These are phyloP conservation scores for Dactylellina drechsleri DNA, from an alignment of 2,329 filamentous ascomycete species.

Conservation along the genomic window DNA sequence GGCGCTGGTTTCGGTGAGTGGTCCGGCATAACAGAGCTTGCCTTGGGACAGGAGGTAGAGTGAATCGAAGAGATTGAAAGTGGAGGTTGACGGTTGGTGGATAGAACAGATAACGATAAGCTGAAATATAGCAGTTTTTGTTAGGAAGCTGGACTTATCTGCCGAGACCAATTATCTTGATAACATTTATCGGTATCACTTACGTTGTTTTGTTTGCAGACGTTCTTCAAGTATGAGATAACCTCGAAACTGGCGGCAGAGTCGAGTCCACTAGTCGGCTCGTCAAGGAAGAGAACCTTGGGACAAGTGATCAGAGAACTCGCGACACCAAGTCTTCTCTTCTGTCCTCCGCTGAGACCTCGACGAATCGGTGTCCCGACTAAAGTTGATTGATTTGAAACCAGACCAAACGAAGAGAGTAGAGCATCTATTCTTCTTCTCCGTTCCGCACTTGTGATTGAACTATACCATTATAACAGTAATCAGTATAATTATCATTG, in stretches of 20 bases:
- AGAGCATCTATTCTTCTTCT: conserved; percentile 63
- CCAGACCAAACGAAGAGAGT: conserved; percentile 73
- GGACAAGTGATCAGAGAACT: conserved; percentile 83
- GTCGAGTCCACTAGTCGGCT: conserved; percentile 85
- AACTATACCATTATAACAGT: not conserved
- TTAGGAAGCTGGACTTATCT: no score
- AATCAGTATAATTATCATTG: not conserved
- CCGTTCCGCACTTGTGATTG: conserved; percentile 22
- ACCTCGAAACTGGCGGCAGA: conserved; percentile 81
- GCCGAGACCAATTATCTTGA: no score
- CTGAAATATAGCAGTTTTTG: conserved; percentile 60
- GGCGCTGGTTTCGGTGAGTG: conserved; percentile 67
- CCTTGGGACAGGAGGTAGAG: conserved; percentile 78
- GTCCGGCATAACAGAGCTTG: conserved; percentile 77
- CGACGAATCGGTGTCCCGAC: conserved; percentile 85
- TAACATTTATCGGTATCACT: conserved; percentile 55
- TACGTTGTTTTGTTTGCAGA: conserved; percentile 75
- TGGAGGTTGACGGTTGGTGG: conserved; percentile 83
- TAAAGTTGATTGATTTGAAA: conserved; percentile 74
- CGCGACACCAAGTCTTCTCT: conserved; percentile 80
- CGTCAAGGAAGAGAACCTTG: conserved; percentile 82
- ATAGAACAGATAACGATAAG: conserved; percentile 83
- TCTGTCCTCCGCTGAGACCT: conserved; percentile 86
- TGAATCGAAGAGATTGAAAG: conserved; percentile 83
- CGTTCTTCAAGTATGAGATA: conserved; percentile 74